Evolutionary conservation across 345 rosid genomes (phyloP).

Genomic region (Crucihimalaya himalaica): DNA sequence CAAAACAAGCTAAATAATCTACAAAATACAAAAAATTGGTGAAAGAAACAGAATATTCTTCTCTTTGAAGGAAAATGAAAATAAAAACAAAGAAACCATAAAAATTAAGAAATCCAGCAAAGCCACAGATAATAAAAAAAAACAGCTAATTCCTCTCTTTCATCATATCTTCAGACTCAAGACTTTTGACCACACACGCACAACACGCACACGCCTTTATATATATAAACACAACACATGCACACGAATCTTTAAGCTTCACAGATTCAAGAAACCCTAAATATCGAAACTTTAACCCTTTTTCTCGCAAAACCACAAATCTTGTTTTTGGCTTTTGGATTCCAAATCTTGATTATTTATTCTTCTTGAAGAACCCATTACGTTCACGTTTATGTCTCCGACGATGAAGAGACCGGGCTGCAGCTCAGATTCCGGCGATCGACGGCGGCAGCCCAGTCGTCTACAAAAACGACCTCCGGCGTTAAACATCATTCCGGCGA

Average conservation of each 20-base stretch:
- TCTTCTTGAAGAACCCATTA: background rate
- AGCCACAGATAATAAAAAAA: slow-evolving; percentile 10
- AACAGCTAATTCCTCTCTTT: slow-evolving; percentile 26
- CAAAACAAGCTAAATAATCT: background rate
- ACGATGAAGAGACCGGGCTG: slow-evolving; percentile 36
- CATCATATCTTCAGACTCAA: slow-evolving; percentile 10
- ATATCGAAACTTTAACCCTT: background rate
- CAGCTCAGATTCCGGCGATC: slow-evolving; percentile 23
- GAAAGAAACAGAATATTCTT: background rate
- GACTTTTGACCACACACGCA: slow-evolving; percentile 29
- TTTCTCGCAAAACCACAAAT: slow-evolving; percentile 25
- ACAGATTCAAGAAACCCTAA: background rate
- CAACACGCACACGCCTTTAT: slow-evolving; percentile 13
- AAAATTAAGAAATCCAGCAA: slow-evolving; percentile 16
- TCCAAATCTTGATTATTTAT: slow-evolving; percentile 8
- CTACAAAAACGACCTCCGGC: slow-evolving; percentile 81
- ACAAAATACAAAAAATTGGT: background rate
- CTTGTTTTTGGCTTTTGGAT: background rate
- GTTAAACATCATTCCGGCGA: slow-evolving; percentile 46
- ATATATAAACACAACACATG: slow-evolving; percentile 12
- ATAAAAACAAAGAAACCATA: background rate
- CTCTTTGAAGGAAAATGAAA: background rate
- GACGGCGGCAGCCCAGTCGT: slow-evolving; percentile 60
- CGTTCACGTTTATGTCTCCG: slow-evolving; percentile 24
- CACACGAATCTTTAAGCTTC: slow-evolving; percentile 12